Conservation (phyloP, 2,329 filamentous ascomycete species). For the Aspergillus proliferans region DNA sequence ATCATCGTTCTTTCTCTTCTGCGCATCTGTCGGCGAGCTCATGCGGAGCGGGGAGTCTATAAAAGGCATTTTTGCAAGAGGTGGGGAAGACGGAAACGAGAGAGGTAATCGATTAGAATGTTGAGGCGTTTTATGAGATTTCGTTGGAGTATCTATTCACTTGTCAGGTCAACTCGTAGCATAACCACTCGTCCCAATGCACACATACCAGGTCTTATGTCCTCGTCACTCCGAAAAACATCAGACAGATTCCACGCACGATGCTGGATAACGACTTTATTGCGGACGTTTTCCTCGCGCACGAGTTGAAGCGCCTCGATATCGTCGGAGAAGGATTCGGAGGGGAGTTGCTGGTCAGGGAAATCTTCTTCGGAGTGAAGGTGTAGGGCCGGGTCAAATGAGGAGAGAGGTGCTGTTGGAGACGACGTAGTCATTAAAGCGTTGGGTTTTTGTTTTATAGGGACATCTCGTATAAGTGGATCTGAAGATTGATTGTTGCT, state of each 20-base stretch:
- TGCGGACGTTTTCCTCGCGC: slow-evolving; percentile 28
- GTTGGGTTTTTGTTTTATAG: not conserved
- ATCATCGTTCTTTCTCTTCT: slow-evolving; percentile 36
- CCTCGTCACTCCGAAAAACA: slow-evolving; percentile 39
- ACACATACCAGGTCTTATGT: slow-evolving; percentile 29
- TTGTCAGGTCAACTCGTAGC: not conserved
- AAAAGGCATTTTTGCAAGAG: slow-evolving; percentile 32
- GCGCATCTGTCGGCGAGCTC: slow-evolving; percentile 27
- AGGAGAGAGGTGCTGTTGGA: slow-evolving; percentile 34
- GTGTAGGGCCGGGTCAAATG: slow-evolving; percentile 47
- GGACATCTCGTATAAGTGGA: not conserved
- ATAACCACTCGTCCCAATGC: not conserved
- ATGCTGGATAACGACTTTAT: slow-evolving; percentile 38
- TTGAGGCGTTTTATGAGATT: slow-evolving; percentile 11
- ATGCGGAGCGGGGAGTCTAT: slow-evolving; percentile 33
- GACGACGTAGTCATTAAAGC: slow-evolving; percentile 30
- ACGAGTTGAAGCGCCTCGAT: slow-evolving; percentile 33
- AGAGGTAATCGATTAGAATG: slow-evolving; percentile 10
- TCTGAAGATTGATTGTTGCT: not conserved
- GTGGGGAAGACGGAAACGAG: slow-evolving; percentile 29
- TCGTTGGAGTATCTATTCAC: slow-evolving; percentile 34
- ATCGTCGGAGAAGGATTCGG: slow-evolving; percentile 35
- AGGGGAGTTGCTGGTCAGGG: slow-evolving; percentile 17
- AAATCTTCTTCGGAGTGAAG: slow-evolving; percentile 39
- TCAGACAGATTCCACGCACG: slow-evolving; percentile 38